phyloP scores from a whole-genome alignment of 768 basidiomycete species.

The Sutorius australiensis region DNA sequence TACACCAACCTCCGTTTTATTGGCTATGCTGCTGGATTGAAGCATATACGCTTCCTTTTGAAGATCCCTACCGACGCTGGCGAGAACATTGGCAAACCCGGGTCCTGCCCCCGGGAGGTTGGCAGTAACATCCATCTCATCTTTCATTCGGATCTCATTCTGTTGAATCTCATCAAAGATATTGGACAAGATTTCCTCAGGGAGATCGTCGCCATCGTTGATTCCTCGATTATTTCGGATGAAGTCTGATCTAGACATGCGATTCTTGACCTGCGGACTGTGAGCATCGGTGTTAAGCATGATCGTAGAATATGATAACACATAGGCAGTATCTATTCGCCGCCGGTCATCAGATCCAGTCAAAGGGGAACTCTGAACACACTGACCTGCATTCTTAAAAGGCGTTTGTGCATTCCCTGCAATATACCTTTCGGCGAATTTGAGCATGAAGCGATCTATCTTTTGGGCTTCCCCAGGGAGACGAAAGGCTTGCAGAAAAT shows the following conservation, averaged over 20 bases:
- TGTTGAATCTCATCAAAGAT: conserved; percentile 89
- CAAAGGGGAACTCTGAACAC: background rate
- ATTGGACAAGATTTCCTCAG: conserved; percentile 71
- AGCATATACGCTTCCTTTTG: conserved; percentile 95
- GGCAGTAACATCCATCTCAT: conserved; percentile 71
- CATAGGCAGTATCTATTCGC: conserved; percentile 78
- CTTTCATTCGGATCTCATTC: conserved; percentile 99
- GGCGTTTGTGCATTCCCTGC: conserved; percentile 78
- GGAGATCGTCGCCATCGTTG: conserved; percentile 85
- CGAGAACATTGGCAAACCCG: conserved; percentile 78
- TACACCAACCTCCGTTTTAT: conserved; percentile 79
- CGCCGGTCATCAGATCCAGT: conserved; percentile 5
- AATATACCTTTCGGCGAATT: conserved; percentile 96
- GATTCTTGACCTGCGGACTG: conserved; percentile 88
- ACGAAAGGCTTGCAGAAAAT: conserved; percentile 93
- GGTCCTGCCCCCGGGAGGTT: conserved; percentile 47
- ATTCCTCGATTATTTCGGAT: conserved; percentile 95
- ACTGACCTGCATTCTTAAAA: conserved; percentile 91
- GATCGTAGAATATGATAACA: conserved; percentile 93
- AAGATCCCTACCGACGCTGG: conserved; percentile 88
- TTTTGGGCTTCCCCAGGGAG: conserved; percentile 97
- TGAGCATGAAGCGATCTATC: conserved; percentile 98
- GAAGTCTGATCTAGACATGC: conserved; percentile 92
- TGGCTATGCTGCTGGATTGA: conserved; percentile 94
- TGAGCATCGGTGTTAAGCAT: conserved; percentile 97